Percentiles rank a stretch among this genome's conserved stretches.
Evolutionary conservation across 306 rosid species (phyloP).

Genomic region (Cicer chorassanicum): DNA sequence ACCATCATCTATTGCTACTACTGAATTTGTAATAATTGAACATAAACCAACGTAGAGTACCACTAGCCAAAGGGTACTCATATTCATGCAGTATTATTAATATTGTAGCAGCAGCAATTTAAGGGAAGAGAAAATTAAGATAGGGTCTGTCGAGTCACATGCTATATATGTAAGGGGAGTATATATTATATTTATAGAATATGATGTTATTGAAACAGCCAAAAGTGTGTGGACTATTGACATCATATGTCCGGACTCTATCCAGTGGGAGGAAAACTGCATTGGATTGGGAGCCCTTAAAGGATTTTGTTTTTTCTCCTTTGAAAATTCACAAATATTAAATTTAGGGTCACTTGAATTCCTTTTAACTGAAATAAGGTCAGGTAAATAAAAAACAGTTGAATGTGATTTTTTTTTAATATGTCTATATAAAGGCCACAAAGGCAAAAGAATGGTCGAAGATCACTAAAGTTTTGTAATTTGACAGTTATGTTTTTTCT

Average conservation of each 20-base stretch:
- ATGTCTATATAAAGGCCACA: too few species aligned
- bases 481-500: too few species aligned
- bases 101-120: neutral
- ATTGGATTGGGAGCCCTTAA: slow-evolving; percentile 16
- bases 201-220: neutral
- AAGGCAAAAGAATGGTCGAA: too few species aligned
- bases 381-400: too few species aligned
- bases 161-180: neutral
- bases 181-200: neutral
- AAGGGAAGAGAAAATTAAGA: neutral
- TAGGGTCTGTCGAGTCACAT: neutral
- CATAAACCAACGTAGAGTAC: slow-evolving; percentile 37
- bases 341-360: too few species aligned
- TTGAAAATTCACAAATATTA: neutral
- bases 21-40: slow-evolving; percentile 37
- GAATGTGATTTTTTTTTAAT: too few species aligned
- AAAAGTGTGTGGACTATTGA: neutral
- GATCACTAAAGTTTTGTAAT: too few species aligned
- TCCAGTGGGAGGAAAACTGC: neutral
- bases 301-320: neutral
- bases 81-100: neutral
- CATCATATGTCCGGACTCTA: slow-evolving; percentile 7
- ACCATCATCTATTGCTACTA: neutral
- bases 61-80: slow-evolving; percentile 37
- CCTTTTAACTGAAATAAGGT: too few species aligned